Conservation (phyloP, 371 early-diverging fungal genomes). For the Cokeromyces recurvatus region DNA sequence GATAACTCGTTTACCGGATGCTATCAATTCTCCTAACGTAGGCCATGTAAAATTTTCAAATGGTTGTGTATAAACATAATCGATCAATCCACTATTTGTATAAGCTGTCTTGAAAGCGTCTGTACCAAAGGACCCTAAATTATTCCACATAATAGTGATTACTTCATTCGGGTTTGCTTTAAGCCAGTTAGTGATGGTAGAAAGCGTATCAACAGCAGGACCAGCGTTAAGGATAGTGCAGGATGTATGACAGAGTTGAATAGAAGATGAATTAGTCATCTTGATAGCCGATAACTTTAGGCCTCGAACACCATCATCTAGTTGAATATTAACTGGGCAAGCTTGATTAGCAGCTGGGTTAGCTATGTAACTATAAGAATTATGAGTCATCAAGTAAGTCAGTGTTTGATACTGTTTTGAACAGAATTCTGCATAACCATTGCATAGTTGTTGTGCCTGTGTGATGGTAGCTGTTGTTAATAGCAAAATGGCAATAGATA, state of each 20-base stretch:
- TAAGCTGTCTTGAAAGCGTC: slow-evolving; percentile 52
- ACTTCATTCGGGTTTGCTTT: slow-evolving; percentile 59
- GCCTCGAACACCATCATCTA: slow-evolving; percentile 68
- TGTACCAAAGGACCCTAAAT: slow-evolving; percentile 43
- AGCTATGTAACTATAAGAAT: slow-evolving; percentile 57
- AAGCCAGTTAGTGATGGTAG: slow-evolving; percentile 49
- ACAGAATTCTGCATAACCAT: slow-evolving; percentile 70
- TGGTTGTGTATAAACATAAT: slow-evolving; percentile 48
- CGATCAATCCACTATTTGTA: slow-evolving; percentile 49
- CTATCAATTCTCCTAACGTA: slow-evolving; percentile 60
- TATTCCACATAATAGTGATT: slow-evolving; percentile 72
- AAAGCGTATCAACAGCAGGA: slow-evolving; percentile 38
- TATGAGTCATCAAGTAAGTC: slow-evolving; percentile 68
- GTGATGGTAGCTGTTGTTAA: too few relatives aligned
- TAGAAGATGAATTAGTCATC: slow-evolving; percentile 24
- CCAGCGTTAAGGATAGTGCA: slow-evolving; percentile 64
- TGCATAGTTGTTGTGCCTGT: slow-evolving; percentile 51
- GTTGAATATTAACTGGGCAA: slow-evolving; percentile 54
- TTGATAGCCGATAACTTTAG: slow-evolving; percentile 64
- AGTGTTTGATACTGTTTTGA: slow-evolving; percentile 51
- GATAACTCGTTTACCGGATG: slow-evolving; percentile 60
- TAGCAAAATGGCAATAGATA: too few relatives aligned
- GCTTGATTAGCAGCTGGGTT: slow-evolving; percentile 69
- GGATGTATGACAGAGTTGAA: slow-evolving; percentile 64
- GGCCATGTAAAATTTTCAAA: slow-evolving; percentile 55